Percentiles rank a stretch among this genome's conserved stretches.
Conservation (phyloP, 176 grass and related monocot genomes). For the Alloteropsis semialata region DNA sequence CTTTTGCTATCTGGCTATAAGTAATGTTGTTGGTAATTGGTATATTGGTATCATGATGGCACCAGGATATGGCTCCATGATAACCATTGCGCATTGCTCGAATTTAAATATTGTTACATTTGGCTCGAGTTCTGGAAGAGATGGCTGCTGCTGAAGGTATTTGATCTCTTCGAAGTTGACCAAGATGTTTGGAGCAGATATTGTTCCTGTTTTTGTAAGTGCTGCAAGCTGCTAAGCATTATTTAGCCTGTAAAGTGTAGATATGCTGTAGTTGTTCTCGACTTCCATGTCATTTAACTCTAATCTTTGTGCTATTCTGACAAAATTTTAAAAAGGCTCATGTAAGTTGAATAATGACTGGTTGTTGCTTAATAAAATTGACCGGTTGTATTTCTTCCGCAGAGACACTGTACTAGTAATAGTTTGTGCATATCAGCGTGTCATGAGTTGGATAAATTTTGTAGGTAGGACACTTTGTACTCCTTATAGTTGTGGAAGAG, state of each 20-base stretch:
- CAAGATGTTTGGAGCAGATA: background rate
- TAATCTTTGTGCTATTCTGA: background rate
- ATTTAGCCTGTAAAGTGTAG: background rate
- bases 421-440: background rate
- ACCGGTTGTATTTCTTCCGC: background rate
- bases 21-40: background rate
- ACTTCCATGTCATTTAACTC: background rate
- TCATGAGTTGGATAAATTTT: background rate
- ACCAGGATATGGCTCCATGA: background rate
- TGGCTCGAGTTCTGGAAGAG: background rate
- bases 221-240: background rate
- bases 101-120: background rate
- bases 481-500: background rate
- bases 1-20: background rate
- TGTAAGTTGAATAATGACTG: background rate
- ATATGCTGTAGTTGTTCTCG: background rate
- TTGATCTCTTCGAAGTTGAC: background rate
- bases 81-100: background rate
- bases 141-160: background rate
- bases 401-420: background rate
- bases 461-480: background rate
- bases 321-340: background rate
- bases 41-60: background rate
- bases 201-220: background rate
- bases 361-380: background rate